These are phyloP conservation scores for Trametes coccinea DNA, from an alignment of 768 basidiomycete species.

Conservation along the genomic window DNA sequence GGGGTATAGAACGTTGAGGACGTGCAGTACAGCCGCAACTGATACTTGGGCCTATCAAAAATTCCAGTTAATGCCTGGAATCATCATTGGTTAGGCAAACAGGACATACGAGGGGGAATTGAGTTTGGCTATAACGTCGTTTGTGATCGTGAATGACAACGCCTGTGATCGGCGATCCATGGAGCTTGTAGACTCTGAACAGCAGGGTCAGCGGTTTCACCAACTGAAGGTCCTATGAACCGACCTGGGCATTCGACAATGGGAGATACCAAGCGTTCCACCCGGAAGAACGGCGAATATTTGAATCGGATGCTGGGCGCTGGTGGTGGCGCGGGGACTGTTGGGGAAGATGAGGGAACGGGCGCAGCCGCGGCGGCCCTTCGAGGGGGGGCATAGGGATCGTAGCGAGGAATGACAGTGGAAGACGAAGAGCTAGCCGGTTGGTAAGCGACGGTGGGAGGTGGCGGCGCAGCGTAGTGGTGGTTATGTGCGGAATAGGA, in stretches of 20 bases:
- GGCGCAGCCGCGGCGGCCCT: conserved; percentile 35
- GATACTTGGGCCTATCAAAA: conserved; percentile 58
- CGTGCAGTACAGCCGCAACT: conserved; percentile 87
- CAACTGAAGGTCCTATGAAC: conserved; percentile 16
- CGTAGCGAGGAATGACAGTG: conserved; percentile 26
- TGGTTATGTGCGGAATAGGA: conserved; percentile 14
- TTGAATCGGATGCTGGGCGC: conserved; percentile 67
- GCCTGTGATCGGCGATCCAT: conserved; percentile 71
- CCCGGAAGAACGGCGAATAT: conserved; percentile 72
- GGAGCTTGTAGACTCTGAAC: conserved; percentile 71
- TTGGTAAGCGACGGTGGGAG: conserved; percentile 9
- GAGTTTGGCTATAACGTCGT: conserved; percentile 65
- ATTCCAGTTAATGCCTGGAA: background rate
- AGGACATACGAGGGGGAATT: conserved; percentile 52
- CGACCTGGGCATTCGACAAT: conserved; percentile 80
- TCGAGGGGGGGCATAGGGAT: conserved; percentile 64
- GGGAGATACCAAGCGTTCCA: conserved; percentile 64
- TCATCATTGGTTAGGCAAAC: background rate
- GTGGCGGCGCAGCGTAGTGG: conserved; percentile 9
- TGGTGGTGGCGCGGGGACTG: conserved; percentile 24
- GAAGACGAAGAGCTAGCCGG: conserved; percentile 14
- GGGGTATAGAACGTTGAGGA: conserved; percentile 72
- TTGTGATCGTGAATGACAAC: conserved; percentile 62
- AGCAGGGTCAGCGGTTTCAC: conserved; percentile 6
- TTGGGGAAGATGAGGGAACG: conserved; percentile 39